Evolutionary conservation across 352 stramenopile genomes (phyloP).

Genomic region (Blastocystis sp.): DNA sequence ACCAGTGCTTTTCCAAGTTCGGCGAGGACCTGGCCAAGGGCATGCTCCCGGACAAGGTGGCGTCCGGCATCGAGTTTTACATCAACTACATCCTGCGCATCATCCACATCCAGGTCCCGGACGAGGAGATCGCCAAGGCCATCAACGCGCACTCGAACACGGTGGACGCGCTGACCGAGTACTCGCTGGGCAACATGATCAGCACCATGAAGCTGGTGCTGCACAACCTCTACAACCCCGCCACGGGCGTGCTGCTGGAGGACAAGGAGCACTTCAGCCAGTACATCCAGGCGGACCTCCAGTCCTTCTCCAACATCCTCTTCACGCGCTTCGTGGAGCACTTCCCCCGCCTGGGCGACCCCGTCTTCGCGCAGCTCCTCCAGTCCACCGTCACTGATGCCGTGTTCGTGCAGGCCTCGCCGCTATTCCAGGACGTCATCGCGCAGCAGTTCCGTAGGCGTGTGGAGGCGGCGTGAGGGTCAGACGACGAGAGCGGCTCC

Average conservation of each 20-base stretch:
- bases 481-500: not conserved
- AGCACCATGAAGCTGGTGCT: conserved; percentile 45
- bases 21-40: not conserved
- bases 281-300: conserved; percentile 44
- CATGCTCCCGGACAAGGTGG: conserved; percentile 23
- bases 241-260: not conserved
- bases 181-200: conserved; percentile 29
- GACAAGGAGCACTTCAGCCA: conserved; percentile 10
- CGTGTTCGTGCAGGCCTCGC: conserved; percentile 30
- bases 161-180: conserved; percentile 50
- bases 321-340: not conserved
- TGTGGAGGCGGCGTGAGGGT: not conserved
- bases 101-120: conserved; percentile 47
- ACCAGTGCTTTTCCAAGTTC: conserved; percentile 27
- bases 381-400: conserved; percentile 27
- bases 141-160: conserved; percentile 3
- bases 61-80: conserved; percentile 54
- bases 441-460: not conserved
- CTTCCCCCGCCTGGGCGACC: conserved; percentile 6
- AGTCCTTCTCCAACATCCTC: conserved; percentile 26
- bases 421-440: conserved; percentile 17
- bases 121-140: conserved; percentile 48
- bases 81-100: conserved; percentile 59
- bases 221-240: conserved; percentile 39
- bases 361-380: conserved; percentile 22